Percentiles rank a stretch among this genome's conserved stretches.
Evolutionary conservation across 1,284 basidiomycete genomes (phyloP).

Genomic region (Heterobasidion annosum): DNA sequence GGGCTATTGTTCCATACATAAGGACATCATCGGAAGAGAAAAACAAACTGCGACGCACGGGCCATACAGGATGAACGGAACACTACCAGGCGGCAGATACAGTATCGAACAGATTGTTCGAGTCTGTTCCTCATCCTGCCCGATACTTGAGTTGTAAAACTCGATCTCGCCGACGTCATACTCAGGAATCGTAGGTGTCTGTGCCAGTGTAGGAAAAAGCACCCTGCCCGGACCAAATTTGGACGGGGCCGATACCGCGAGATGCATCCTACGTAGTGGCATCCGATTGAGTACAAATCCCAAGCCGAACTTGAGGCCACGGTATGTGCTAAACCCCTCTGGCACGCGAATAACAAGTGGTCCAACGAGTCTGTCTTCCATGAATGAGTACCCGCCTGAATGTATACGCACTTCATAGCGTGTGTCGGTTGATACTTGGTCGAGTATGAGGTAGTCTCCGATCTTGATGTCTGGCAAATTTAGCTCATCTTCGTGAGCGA

Average conservation of each 20-base stretch:
- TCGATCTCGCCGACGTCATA: constrained; percentile 18
- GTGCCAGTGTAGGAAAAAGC: constrained; percentile 31
- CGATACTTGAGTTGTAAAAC: constrained; percentile 27
- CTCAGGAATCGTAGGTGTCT: constrained; percentile 15
- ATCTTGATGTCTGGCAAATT: constrained; percentile 5
- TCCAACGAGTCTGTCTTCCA: constrained; percentile 11
- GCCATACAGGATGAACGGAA: constrained; percentile 46
- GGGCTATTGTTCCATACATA: constrained; percentile 25
- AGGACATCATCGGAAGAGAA: neutral
- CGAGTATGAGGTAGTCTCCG: constrained; percentile 1
- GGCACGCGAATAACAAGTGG: constrained; percentile 34
- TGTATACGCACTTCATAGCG: neutral
- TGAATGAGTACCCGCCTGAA: constrained; percentile 11
- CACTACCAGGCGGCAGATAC: constrained; percentile 32
- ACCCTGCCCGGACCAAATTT: constrained; percentile 24
- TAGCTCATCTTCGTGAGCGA: constrained; percentile 5
- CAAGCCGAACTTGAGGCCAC: constrained; percentile 36
- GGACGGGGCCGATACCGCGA: constrained; percentile 28
- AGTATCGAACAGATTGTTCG: constrained; percentile 39
- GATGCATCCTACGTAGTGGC: constrained; percentile 41
- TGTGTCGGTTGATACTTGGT: neutral
- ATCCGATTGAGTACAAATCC: constrained; percentile 40
- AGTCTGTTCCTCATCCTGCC: constrained; percentile 33
- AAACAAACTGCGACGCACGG: constrained; percentile 27
- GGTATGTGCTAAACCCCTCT: constrained; percentile 29